Evolutionary conservation across 768 basidiomycete species (phyloP).

Genomic region (Saitozyma podzolica): DNA sequence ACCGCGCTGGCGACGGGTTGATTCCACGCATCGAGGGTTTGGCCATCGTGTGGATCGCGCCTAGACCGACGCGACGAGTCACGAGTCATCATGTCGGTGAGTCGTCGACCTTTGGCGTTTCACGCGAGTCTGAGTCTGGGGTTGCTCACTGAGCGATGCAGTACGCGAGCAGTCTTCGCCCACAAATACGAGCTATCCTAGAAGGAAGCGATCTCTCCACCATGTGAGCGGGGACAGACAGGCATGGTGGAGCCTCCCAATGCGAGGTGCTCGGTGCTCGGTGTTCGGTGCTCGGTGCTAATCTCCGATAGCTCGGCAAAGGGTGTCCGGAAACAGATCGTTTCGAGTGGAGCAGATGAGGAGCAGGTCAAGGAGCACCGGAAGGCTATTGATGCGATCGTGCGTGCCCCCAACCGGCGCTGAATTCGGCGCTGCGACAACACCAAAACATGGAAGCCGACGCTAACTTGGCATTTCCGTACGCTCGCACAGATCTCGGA

Average conservation of each 20-base stretch:
- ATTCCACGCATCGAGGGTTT: too few relatives aligned
- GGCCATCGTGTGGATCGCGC: too few relatives aligned
- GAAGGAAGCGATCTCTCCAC: slow-evolving; percentile 32
- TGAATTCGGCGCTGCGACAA: slow-evolving; percentile 19
- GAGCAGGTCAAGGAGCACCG: slow-evolving; percentile 69
- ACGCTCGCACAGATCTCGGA: slow-evolving; percentile 29
- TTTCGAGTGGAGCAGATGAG: slow-evolving; percentile 53
- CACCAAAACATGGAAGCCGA: too few relatives aligned
- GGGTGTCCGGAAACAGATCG: slow-evolving; percentile 75
- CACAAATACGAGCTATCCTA: slow-evolving; percentile 36
- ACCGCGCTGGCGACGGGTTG: too few relatives aligned
- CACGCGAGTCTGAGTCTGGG: too few relatives aligned
- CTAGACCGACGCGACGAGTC: too few relatives aligned
- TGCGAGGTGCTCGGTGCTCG: background rate
- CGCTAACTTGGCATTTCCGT: too few relatives aligned
- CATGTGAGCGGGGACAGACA: slow-evolving; percentile 14
- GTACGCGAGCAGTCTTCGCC: slow-evolving; percentile 27
- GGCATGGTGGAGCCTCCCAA: background rate
- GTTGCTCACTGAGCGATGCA: background rate
- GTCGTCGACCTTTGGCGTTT: too few relatives aligned
- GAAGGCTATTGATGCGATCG: slow-evolving; percentile 67
- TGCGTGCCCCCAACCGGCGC: slow-evolving; percentile 52
- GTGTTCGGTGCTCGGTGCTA: background rate
- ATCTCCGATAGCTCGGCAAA: slow-evolving; percentile 60
- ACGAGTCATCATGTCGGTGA: too few relatives aligned